Conservation (phyloP, 2,329 filamentous ascomycete species). For the Elsinoe australis region DNA sequence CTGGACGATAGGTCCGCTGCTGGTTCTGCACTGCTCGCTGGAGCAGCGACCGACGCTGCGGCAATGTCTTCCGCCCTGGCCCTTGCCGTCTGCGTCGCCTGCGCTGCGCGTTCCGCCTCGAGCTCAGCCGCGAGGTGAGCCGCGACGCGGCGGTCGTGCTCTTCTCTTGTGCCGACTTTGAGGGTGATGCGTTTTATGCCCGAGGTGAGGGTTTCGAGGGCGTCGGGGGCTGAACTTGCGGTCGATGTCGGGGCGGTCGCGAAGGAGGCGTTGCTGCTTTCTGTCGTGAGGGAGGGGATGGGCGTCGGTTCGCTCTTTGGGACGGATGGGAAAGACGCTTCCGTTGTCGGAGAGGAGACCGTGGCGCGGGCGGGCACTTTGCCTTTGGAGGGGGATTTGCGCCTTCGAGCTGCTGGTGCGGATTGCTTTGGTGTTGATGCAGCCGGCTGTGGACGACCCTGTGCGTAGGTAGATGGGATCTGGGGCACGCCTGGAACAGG, state of each 20-base stretch:
- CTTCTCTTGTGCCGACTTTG: conserved; percentile 51
- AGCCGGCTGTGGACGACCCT: not conserved
- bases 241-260: conserved; percentile 16
- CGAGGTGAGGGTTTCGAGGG: conserved; percentile 43
- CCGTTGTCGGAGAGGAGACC: no score
- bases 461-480: not conserved
- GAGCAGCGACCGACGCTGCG: no score
- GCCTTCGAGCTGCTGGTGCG: not conserved
- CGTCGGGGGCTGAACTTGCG: not conserved
- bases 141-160: conserved; percentile 40
- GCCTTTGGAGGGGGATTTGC: conserved; percentile 10
- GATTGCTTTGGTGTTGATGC: not conserved
- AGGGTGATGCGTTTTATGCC: conserved; percentile 53
- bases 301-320: not conserved
- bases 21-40: no score
- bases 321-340: not conserved
- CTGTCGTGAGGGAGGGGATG: conserved; percentile 15
- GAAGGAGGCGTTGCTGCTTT: conserved; percentile 16
- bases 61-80: conserved; percentile 30
- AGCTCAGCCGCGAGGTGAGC: conserved; percentile 36
- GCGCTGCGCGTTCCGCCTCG: conserved; percentile 38
- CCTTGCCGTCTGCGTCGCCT: conserved; percentile 28
- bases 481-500: conserved; percentile 8
- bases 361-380: not conserved
- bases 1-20: no score